Evolutionary conservation across 495 filamentous ascomycete species (phyloP).

Genomic region (Letharia columbiana): DNA sequence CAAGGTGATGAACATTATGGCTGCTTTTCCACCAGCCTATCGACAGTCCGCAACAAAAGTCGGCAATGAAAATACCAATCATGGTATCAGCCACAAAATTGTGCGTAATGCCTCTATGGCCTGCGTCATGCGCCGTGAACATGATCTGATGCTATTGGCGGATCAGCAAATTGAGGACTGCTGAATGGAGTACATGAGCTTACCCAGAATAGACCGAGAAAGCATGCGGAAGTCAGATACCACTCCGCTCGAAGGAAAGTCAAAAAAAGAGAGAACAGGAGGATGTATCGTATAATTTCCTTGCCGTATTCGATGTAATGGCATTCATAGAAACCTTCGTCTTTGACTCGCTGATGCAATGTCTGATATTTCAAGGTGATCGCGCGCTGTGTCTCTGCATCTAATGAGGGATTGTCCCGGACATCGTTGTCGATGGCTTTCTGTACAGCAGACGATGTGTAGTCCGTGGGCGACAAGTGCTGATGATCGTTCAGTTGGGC

Average conservation of each 20-base stretch:
- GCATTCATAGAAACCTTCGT: conserved; percentile 37
- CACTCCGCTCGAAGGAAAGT: conserved; percentile 31
- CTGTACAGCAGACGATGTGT: conserved; percentile 39
- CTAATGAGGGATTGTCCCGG: conserved; percentile 35
- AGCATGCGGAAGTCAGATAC: conserved; percentile 39
- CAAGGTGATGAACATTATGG: conserved; percentile 46
- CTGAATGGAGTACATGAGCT: neutral
- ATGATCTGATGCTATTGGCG: conserved; percentile 38
- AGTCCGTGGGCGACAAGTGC: neutral
- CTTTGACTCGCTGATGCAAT: conserved; percentile 35
- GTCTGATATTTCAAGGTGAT: conserved; percentile 36
- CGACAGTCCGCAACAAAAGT: conserved; percentile 42
- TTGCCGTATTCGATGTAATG: conserved; percentile 38
- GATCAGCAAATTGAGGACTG: neutral
- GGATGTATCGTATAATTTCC: conserved; percentile 35
- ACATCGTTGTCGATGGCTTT: conserved; percentile 33
- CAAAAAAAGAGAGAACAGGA: conserved; percentile 33
- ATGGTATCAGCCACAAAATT: conserved; percentile 39
- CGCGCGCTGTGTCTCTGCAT: conserved; percentile 34
- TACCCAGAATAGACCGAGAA: conserved; percentile 41
- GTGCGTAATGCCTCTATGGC: conserved; percentile 41
- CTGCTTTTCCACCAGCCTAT: conserved; percentile 48
- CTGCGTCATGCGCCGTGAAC: conserved; percentile 46
- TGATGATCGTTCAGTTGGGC: neutral
- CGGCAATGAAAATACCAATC: conserved; percentile 41